Evolutionary conservation across 176 grass and related monocot genomes (phyloP).

Genomic region (Raddia distichophylla): DNA sequence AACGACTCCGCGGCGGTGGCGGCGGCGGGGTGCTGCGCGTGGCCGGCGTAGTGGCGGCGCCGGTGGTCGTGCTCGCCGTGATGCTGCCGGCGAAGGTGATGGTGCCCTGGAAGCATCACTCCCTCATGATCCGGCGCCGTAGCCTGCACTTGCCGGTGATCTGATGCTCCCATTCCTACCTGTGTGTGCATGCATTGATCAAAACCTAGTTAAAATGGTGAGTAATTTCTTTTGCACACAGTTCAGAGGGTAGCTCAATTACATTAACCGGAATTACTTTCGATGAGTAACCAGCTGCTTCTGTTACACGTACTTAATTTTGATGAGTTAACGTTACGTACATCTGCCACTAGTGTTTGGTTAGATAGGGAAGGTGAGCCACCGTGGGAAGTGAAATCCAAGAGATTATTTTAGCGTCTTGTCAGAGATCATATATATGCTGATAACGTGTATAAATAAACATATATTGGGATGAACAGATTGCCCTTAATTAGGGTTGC

Average conservation of each 20-base stretch:
- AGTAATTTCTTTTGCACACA: background rate
- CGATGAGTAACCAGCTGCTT: background rate
- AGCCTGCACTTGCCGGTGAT: slow-evolving; percentile 10
- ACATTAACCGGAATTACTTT: background rate
- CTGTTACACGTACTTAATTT: background rate
- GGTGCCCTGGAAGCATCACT: slow-evolving; percentile 20
- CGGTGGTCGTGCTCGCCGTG: slow-evolving; percentile 42
- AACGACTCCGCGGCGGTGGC: slow-evolving; percentile 26
- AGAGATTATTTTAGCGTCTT: background rate
- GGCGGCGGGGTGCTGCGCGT: slow-evolving; percentile 39
- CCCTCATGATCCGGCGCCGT: slow-evolving; percentile 31
- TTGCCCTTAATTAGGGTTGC: slow-evolving; percentile 21
- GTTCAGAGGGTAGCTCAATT: background rate
- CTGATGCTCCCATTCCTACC: slow-evolving; percentile 49
- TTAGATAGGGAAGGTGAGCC: slow-evolving; percentile 22
- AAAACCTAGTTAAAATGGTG: background rate
- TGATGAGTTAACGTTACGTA: background rate
- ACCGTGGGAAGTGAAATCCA: slow-evolving; percentile 22
- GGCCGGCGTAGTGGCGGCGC: slow-evolving; percentile 41
- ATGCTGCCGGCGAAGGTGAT: slow-evolving; percentile 34
- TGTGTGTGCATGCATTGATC: slow-evolving; percentile 19
- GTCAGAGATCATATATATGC: background rate
- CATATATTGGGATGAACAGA: slow-evolving; percentile 7
- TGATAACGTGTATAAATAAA: background rate
- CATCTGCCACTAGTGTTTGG: slow-evolving; percentile 5